phyloP scores from a whole-genome alignment of 352 stramenopile genomes.

The Peronosclerospora sorghi region DNA sequence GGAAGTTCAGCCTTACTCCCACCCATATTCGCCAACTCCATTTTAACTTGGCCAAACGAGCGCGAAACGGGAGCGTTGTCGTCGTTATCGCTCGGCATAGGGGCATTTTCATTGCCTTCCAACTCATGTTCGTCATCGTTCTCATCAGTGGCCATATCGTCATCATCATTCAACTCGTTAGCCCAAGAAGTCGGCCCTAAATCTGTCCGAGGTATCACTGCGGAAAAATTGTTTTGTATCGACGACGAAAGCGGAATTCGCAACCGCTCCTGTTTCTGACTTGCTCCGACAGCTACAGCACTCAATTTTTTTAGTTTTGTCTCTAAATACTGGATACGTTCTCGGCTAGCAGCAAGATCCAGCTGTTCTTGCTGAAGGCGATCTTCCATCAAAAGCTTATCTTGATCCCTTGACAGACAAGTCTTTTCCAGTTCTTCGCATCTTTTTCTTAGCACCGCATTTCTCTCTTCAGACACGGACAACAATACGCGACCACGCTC shows the following conservation, averaged over 20 bases:
- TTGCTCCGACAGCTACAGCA: constrained; percentile 12
- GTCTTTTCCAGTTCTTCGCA: constrained; percentile 63
- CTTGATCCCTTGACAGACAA: constrained; percentile 26
- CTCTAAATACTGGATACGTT: constrained; percentile 60
- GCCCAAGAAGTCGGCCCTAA: constrained; percentile 43
- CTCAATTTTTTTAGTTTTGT: constrained; percentile 36
- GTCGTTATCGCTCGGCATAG: constrained; percentile 43
- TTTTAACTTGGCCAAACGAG: constrained; percentile 28
- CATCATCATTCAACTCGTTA: constrained; percentile 53
- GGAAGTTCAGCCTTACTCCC: constrained; percentile 27
- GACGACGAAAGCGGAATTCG: too few species aligned
- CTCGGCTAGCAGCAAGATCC: constrained; percentile 36
- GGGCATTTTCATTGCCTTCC: constrained; percentile 35
- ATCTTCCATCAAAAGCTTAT: constrained; percentile 38
- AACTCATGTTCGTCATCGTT: constrained; percentile 28
- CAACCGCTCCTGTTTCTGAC: constrained; percentile 6
- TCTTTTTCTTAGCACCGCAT: constrained; percentile 53
- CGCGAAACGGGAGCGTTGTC: constrained; percentile 11
- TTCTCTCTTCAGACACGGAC: constrained; percentile 68
- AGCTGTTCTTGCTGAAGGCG: constrained; percentile 37
- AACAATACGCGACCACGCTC: constrained; percentile 56
- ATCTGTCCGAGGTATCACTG: constrained; percentile 5
- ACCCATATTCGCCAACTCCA: constrained; percentile 39
- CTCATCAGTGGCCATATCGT: constrained; percentile 37
- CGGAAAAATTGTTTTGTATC: constrained; percentile 9